These are phyloP conservation scores for Fusarium equiseti DNA, from an alignment of 2,329 filamentous ascomycete genomes.

Conservation along the genomic window DNA sequence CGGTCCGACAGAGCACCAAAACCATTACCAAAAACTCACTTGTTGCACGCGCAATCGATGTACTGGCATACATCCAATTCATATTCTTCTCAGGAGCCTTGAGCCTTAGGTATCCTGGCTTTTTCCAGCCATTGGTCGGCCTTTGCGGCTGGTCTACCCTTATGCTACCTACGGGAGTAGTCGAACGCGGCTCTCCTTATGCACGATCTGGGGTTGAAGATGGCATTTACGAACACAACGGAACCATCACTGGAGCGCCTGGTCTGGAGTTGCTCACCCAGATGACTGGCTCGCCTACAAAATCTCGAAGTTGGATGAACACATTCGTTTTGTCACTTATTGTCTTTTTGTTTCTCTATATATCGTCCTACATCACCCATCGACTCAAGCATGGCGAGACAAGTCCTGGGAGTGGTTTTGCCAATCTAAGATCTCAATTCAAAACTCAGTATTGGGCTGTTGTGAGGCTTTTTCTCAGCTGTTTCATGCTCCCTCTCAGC, in stretches of 20 bases:
- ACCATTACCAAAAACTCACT: neutral
- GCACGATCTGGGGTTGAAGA: conserved; percentile 53
- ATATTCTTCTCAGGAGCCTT: conserved; percentile 77
- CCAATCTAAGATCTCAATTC: conserved; percentile 51
- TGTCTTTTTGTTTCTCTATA: conserved; percentile 68
- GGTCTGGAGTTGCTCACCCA: conserved; percentile 76
- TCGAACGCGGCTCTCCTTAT: conserved; percentile 44
- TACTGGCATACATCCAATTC: conserved; percentile 81
- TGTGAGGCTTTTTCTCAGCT: conserved; percentile 79
- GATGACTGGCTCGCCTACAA: conserved; percentile 72
- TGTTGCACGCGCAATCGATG: conserved; percentile 56
- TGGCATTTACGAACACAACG: conserved; percentile 75
- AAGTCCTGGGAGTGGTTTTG: fast-evolving
- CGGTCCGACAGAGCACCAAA: neutral
- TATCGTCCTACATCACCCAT: conserved; percentile 61
- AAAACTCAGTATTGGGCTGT: conserved; percentile 58
- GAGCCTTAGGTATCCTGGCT: conserved; percentile 78
- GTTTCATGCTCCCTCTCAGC: conserved; percentile 78
- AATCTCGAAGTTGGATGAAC: conserved; percentile 74
- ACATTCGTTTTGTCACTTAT: conserved; percentile 75
- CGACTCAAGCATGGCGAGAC: neutral
- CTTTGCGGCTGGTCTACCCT: conserved; percentile 75
- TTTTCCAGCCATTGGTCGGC: conserved; percentile 77
- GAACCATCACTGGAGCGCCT: conserved; percentile 64
- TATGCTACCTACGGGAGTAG: conserved; percentile 62